Conservation (phyloP, 2,329 filamentous ascomycete species). For the Akanthomyces lecanii region DNA sequence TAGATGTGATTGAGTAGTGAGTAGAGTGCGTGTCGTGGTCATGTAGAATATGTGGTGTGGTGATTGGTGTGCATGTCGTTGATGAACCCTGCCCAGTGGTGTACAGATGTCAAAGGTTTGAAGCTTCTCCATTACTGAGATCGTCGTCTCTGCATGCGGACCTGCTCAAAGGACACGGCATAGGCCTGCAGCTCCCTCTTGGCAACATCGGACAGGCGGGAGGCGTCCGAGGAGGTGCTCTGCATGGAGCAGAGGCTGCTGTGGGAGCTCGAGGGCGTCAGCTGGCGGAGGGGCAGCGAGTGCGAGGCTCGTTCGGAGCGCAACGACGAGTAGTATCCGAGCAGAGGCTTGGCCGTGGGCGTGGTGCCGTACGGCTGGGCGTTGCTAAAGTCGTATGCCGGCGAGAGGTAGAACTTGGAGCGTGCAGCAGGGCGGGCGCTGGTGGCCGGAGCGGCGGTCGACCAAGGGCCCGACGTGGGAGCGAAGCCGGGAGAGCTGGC, state of each 20-base stretch:
- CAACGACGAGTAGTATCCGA: slow-evolving; percentile 29
- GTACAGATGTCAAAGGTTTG: background rate
- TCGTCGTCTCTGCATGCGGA: slow-evolving; percentile 57
- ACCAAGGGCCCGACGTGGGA: slow-evolving; percentile 48
- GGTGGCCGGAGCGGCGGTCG: slow-evolving; percentile 29
- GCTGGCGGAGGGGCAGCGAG: slow-evolving; percentile 33
- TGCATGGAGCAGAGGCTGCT: slow-evolving; percentile 78
- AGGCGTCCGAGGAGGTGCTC: slow-evolving; percentile 51
- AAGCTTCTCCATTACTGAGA: slow-evolving; percentile 40
- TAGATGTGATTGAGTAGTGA: background rate
- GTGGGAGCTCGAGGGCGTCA: slow-evolving; percentile 74
- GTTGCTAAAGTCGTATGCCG: slow-evolving; percentile 70
- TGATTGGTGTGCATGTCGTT: slow-evolving; percentile 20
- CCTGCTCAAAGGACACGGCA: slow-evolving; percentile 83
- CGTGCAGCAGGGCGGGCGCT: slow-evolving; percentile 10
- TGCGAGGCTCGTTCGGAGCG: slow-evolving; percentile 17
- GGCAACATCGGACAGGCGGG: slow-evolving; percentile 68
- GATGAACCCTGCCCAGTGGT: slow-evolving; percentile 12
- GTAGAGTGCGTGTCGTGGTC: slow-evolving; percentile 19
- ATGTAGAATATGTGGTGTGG: slow-evolving; percentile 20
- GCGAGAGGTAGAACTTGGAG: slow-evolving; percentile 63
- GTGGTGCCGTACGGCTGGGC: slow-evolving; percentile 54
- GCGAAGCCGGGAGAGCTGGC: slow-evolving; percentile 54
- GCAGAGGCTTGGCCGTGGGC: slow-evolving; percentile 36
- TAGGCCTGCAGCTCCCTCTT: slow-evolving; percentile 79